Evolutionary conservation across 176 grass and related monocot species (phyloP).

Genomic region (Phoenix roebelenii): DNA sequence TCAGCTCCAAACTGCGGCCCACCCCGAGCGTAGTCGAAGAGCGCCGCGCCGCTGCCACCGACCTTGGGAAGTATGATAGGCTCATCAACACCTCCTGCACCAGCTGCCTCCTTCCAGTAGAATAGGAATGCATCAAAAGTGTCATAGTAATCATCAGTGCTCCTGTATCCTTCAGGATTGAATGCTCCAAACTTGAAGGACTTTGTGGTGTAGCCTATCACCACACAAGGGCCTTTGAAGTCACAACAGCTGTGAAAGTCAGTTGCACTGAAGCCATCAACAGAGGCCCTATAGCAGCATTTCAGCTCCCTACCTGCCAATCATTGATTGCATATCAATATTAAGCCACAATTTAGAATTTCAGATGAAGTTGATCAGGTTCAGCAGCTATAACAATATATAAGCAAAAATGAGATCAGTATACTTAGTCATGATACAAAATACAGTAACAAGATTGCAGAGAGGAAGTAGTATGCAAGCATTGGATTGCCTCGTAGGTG

Average conservation of each 20-base stretch:
- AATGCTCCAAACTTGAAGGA: conserved; percentile 64
- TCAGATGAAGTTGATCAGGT: no score
- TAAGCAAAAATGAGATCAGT: no score
- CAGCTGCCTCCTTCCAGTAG: conserved; percentile 39
- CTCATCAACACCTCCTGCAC: neutral
- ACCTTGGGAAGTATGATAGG: conserved; percentile 54
- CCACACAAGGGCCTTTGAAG: conserved; percentile 88
- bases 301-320: conserved; percentile 52
- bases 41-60: conserved; percentile 75
- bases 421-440: no score
- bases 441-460: no score
- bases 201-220: conserved; percentile 39
- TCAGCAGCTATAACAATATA: no score
- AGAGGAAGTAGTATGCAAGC: no score
- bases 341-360: neutral
- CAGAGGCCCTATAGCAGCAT: conserved; percentile 71
- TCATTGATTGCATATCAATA: neutral
- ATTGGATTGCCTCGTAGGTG: conserved; percentile 44
- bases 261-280: conserved; percentile 63
- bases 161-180: conserved; percentile 79
- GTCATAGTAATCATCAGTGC: conserved; percentile 95
- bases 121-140: conserved; percentile 83
- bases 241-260: conserved; percentile 70
- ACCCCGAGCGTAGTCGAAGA: conserved; percentile 82
- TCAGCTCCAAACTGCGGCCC: conserved; percentile 91